Evolutionary conservation across 345 rosid genomes (phyloP), one percentile per base, ranked within the genome.

Genomic region (Acer saccharum): DNA sequence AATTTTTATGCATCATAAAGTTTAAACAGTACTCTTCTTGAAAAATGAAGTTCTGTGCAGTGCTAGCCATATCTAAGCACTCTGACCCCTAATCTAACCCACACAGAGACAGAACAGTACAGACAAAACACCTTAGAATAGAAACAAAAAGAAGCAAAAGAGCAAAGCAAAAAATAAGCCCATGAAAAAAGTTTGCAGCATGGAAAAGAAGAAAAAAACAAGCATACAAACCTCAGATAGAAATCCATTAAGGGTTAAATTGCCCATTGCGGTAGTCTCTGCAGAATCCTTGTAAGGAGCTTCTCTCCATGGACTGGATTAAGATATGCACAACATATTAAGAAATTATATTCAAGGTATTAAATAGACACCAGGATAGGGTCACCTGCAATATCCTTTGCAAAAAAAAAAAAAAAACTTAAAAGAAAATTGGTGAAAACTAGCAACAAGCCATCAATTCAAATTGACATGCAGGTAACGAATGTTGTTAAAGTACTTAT

Each of bases 241-340:
- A 68, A 93, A 93, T 48, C 93, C 94, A 39, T 80, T 86, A 61
- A 89, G 83, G 72, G 92, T 89, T 77, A 91, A 84, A 86, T 82
- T 83, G 74, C 97, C 93, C 55, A 61, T 73, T 13, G 86, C n/a
- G 43, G 92, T 87, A 83, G 84, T 91, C 88, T 90, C 98, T 77
- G 84, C 87, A 55, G 90, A 93, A 84, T 88, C 86, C 81, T 83
- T 83, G 65, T 88, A 93, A 29, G 97, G 92, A 76, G 80, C 87
- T 70, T 77, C 87, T 79, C 43, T 63, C 97, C 94, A 93, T 50
- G 98, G 98, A 82, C 97, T 93, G 90, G 85, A 83, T 81, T 9
- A 41, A 78, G 66, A 82, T 76, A 50, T 68, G 78, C 74, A 68
- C 35, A 76, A 23, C 20, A 79, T 44, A 65, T 8, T 76, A 71